Evolutionary conservation across 257 asterid genomes (phyloP).

Genomic region (Salvia rosmarinus): DNA sequence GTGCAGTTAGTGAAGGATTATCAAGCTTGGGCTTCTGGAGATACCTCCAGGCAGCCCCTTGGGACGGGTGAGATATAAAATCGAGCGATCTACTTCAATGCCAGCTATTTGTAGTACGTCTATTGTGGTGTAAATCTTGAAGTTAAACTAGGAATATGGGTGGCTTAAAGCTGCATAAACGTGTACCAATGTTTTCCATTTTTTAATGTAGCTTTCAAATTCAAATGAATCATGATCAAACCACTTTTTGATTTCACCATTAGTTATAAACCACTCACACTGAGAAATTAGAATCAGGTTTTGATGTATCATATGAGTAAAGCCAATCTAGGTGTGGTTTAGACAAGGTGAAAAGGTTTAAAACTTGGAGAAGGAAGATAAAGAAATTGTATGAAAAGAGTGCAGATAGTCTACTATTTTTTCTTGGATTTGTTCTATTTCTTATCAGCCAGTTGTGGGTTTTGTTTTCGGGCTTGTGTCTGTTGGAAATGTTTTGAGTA

Average conservation of each 20-base stretch:
- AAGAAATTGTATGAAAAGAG: neutral
- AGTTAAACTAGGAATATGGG: constrained; percentile 30
- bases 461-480: too few species aligned
- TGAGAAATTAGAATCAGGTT: neutral
- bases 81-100: neutral
- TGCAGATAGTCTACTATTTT: neutral
- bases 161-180: constrained; percentile 16
- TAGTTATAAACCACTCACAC: neutral
- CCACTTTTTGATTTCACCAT: neutral
- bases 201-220: neutral
- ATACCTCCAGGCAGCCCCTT: constrained; percentile 87
- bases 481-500: too few species aligned
- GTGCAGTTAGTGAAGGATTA: constrained; percentile 88
- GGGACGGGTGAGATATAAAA: constrained; percentile 84
- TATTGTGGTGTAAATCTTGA: constrained; percentile 3
- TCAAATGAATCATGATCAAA: constrained; percentile 9
- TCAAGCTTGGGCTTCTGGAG: constrained; percentile 96
- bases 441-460: too few species aligned
- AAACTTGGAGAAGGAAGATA: neutral
- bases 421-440: neutral
- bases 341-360: neutral
- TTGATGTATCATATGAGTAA: neutral
- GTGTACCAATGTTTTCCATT: neutral
- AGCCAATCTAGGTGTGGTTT: neutral
- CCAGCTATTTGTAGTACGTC: constrained; percentile 12